Evolutionary conservation across 345 rosid species (phyloP).

Genomic region (Pugionium cornutum): DNA sequence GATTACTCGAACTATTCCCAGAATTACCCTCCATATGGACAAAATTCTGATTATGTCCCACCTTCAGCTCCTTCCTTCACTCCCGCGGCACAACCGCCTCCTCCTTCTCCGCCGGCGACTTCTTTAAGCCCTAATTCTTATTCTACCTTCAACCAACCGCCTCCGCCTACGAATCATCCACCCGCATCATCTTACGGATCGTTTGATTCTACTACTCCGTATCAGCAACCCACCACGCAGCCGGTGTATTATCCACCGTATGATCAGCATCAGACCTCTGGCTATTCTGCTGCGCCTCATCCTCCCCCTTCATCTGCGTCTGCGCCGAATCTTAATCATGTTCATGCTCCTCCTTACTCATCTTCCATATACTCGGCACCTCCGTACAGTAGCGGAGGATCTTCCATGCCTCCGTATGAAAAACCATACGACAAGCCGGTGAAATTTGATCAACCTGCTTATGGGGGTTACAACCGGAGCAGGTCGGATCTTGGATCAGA

Average conservation of each 20-base stretch:
- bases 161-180: slow-evolving; percentile 39
- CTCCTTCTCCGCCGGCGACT: slow-evolving; percentile 35
- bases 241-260: slow-evolving; percentile 55
- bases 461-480: slow-evolving; percentile 45
- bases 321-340: slow-evolving; percentile 40
- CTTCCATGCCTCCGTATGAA: slow-evolving; percentile 53
- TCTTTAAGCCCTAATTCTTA: slow-evolving; percentile 42
- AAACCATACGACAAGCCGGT: slow-evolving; percentile 51
- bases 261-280: slow-evolving; percentile 63
- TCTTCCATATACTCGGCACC: slow-evolving; percentile 53
- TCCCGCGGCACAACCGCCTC: slow-evolving; percentile 39
- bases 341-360: slow-evolving; percentile 43
- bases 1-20: slow-evolving; percentile 59
- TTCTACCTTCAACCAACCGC: slow-evolving; percentile 45
- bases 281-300: slow-evolving; percentile 44
- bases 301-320: slow-evolving; percentile 33
- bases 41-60: slow-evolving; percentile 58
- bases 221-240: slow-evolving; percentile 53
- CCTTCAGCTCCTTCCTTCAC: slow-evolving; percentile 72
- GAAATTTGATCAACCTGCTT: slow-evolving; percentile 58
- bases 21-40: slow-evolving; percentile 56
- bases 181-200: slow-evolving; percentile 54
- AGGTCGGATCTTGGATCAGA: slow-evolving; percentile 65
- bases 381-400: slow-evolving; percentile 38
- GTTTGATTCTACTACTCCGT: slow-evolving; percentile 62